phyloP scores from a whole-genome alignment of 805 yeast genomes.

The Kazachstania kunashirensis region DNA sequence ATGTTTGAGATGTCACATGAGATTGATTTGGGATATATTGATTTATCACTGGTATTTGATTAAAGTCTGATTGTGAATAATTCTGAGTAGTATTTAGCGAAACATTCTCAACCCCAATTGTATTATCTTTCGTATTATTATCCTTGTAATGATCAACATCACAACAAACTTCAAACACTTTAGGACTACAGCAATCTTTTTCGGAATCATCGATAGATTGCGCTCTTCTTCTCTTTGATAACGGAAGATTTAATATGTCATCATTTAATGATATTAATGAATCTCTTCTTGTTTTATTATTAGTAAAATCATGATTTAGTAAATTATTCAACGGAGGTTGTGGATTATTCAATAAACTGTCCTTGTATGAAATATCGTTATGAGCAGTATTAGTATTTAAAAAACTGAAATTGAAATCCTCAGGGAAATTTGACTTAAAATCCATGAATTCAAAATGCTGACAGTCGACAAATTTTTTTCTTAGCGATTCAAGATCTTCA shows the following conservation, averaged over 20 bases:
- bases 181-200: slow-evolving; percentile 28
- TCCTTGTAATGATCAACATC: slow-evolving; percentile 30
- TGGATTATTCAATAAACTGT: background rate
- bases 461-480: slow-evolving; percentile 20
- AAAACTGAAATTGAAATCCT: background rate
- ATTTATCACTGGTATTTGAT: too few species aligned
- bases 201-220: background rate
- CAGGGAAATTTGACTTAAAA: slow-evolving; percentile 16
- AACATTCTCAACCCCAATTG: background rate
- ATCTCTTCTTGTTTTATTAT: background rate
- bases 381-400: background rate
- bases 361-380: background rate
- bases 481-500: background rate
- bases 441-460: slow-evolving; percentile 36
- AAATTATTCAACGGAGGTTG: too few species aligned
- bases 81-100: background rate
- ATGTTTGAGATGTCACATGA: too few species aligned
- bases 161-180: slow-evolving; percentile 35
- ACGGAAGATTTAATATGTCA: slow-evolving; percentile 16
- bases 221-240: background rate
- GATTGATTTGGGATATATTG: too few species aligned
- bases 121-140: background rate
- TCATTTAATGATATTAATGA: slow-evolving; percentile 3
- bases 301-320: background rate
- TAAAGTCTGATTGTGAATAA: too few species aligned